Conservation (phyloP, 106 monocot genomes). For the Dioscorea zingiberensis region DNA sequence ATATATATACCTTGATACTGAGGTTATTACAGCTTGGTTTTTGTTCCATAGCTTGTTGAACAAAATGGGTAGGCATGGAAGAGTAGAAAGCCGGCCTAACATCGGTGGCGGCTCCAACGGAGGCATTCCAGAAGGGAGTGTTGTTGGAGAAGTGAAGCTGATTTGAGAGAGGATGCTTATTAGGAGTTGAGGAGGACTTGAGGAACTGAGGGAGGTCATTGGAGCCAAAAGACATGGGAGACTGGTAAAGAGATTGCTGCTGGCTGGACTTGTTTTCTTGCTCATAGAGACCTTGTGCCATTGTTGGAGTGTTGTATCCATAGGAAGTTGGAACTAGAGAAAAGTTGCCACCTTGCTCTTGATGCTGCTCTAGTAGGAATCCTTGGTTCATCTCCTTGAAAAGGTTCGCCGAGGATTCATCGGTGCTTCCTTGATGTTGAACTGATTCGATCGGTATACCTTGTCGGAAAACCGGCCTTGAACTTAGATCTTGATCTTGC, state of each 20-base stretch:
- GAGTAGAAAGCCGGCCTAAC: slow-evolving; percentile 18
- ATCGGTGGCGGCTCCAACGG: neutral
- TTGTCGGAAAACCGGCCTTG: slow-evolving; percentile 16
- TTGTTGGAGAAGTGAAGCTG: too few species aligned
- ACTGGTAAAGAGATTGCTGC: too few species aligned
- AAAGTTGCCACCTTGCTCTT: slow-evolving; percentile 12
- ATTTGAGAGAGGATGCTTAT: neutral
- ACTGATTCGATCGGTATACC: slow-evolving; percentile 16
- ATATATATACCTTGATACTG: slow-evolving; percentile 18
- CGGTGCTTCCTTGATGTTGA: slow-evolving; percentile 11
- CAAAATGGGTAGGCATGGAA: slow-evolving; percentile 17
- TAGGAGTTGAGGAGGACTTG: slow-evolving; percentile 16
- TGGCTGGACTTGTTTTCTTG: slow-evolving; percentile 17
- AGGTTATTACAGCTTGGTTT: slow-evolving; percentile 20
- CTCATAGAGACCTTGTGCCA: slow-evolving; percentile 29
- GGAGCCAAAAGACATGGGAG: neutral
- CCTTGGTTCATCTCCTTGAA: slow-evolving; percentile 29
- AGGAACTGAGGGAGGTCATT: slow-evolving; percentile 26
- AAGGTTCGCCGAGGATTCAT: neutral
- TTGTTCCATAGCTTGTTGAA: slow-evolving; percentile 25
- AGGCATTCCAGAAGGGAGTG: slow-evolving; percentile 1
- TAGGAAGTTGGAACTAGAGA: slow-evolving; percentile 13
- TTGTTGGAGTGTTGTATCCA: slow-evolving; percentile 1
- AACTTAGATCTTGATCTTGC: slow-evolving; percentile 30
- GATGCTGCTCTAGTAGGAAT: slow-evolving; percentile 29